Percentiles rank a stretch among this genome's conserved stretches.
phyloP scores from a whole-genome alignment of 345 rosid species.

The Euphorbia pulcherrima region DNA sequence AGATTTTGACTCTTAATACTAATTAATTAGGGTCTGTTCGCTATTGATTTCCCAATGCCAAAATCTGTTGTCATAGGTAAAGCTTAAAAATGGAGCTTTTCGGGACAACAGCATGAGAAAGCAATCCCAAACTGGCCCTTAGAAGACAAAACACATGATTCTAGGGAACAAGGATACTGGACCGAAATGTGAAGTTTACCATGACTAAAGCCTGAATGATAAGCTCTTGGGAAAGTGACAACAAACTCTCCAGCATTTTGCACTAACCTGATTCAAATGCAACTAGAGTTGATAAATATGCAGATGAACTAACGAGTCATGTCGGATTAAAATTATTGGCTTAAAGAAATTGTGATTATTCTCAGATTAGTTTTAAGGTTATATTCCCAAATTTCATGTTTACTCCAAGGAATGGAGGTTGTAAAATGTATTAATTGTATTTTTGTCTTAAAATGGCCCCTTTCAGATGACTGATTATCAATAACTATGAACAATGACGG shows the following conservation, averaged over 20 bases:
- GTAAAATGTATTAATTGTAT: background rate
- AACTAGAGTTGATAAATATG: background rate
- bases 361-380: constrained; percentile 5
- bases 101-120: too few relatives aligned
- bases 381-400: background rate
- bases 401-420: background rate
- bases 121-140: too few relatives aligned
- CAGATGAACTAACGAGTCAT: background rate
- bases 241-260: constrained; percentile 59
- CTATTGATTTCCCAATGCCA: too few relatives aligned
- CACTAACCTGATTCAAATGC: constrained; percentile 24
- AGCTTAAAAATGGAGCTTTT: too few relatives aligned
- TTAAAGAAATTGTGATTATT: background rate
- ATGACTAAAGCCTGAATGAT: constrained; percentile 98
- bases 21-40: too few relatives aligned
- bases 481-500: constrained; percentile 1
- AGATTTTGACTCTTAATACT: too few relatives aligned
- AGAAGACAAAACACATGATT: background rate
- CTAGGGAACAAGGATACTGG: background rate
- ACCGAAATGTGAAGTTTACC: constrained; percentile 41
- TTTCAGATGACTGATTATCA: background rate
- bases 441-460: background rate
- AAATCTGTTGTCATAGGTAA: too few relatives aligned
- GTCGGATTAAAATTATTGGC: background rate
- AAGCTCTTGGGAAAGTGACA: constrained; percentile 96